Evolutionary conservation across 257 asterid genomes (phyloP), one percentile per base, ranked within the genome.

Genomic region (Solanum chmielewskii): DNA sequence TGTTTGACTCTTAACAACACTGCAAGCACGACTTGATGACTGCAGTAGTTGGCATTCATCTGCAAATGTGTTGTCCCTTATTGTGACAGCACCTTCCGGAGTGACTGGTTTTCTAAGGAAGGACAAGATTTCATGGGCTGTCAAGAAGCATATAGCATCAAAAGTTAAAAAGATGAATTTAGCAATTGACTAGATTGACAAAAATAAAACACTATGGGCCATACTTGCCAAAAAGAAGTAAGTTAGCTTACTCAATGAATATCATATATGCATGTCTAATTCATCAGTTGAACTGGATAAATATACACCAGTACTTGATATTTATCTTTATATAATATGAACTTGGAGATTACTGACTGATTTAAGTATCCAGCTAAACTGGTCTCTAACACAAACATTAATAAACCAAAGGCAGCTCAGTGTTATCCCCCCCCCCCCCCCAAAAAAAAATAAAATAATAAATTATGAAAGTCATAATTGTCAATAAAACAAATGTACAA

Each of bases 101-200:
- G 74, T 80, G 86, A 37, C 87, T 62, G 97, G 94, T 88, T 93
- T 94, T 89, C 89, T 92, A 88, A 96, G 94, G 82, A 91, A 87
- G 88, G 96, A 95, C 88, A 95, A 87, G 93, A 96, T 96, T 87
- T 94, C 98, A 86, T 87, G 86, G 70, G 95, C 99, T 96, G 98
- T 64, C 90, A 88, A 33, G 87, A 86, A 33, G 83, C 29, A 87
- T 86, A 88, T 71, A 69, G 37, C 68, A 42, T 33, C 56, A 62
- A 35, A 62, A 86, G 37, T 49, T 33, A 49, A 73, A 73, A 27
- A 73, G 11, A 49, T 81, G 52, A 15, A 49, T 49, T 78, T 47
- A 45, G 18, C 84, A 78, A 45, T 78, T 45, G 66, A 81, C 45
- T 49, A 49, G 44, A 29, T 31, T 81, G 27, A 10, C 68, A 20